phyloP scores from a whole-genome alignment of 1,139 yeast genomes.

The Debaryomyces coudertii region DNA sequence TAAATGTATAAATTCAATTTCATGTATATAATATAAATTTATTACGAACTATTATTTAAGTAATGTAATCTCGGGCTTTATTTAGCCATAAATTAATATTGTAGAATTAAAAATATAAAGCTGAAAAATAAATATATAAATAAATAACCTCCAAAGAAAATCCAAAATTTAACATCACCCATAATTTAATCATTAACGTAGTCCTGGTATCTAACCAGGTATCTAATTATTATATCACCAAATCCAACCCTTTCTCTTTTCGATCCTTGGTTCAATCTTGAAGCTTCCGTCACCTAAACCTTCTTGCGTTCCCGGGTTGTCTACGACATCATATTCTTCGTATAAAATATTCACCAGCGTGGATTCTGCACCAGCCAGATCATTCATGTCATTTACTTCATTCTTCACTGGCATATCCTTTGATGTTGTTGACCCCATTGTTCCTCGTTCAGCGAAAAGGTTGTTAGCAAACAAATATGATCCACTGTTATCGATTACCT shows the following conservation, averaged over 20 bases:
- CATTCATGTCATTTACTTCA: not conserved
- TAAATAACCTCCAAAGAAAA: constrained; percentile 12
- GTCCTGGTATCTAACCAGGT: not conserved
- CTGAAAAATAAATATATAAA: constrained; percentile 7
- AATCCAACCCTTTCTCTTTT: constrained; percentile 32
- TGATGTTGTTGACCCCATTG: not conserved
- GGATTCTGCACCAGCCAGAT: constrained; percentile 7
- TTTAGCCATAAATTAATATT: not conserved
- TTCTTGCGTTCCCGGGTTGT: constrained; percentile 27
- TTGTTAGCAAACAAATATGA: constrained; percentile 3
- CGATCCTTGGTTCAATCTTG: constrained; percentile 8
- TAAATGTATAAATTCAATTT: constrained; percentile 12
- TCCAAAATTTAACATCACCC: constrained; percentile 14
- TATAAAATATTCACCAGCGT: constrained; percentile 13
- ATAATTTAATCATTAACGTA: constrained; percentile 7
- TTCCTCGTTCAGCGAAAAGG: not conserved
- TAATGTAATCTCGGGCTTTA: not conserved
- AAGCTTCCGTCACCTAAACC: constrained; percentile 14
- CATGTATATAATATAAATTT: constrained; percentile 14
- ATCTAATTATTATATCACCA: constrained; percentile 23
- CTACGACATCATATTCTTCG: constrained; percentile 50
- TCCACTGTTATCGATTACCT: not conserved
- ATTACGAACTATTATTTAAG: not conserved
- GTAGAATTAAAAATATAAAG: constrained; percentile 2
- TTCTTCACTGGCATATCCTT: not conserved